Evolutionary conservation across 2,329 filamentous ascomycete species (phyloP), one percentile per base, ranked within the genome.

Genomic region (Purpureocillium takamizusanense): DNA sequence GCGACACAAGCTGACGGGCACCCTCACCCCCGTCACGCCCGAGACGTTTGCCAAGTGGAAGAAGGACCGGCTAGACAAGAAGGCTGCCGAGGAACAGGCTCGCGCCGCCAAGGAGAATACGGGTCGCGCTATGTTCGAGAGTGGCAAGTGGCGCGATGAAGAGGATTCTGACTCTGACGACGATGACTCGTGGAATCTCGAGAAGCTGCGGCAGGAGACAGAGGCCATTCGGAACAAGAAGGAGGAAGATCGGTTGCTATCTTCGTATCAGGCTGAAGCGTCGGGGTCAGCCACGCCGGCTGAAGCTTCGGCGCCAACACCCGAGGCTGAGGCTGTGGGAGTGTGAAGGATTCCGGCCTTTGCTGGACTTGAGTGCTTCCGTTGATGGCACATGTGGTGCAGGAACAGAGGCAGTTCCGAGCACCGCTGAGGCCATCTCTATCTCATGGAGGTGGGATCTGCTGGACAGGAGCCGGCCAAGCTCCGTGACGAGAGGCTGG

Each of bases 11-110:
- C 78, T 98, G 37, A 89, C 83, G 1, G 92, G 90, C 40, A 88
- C 73, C 1, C 72, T 97, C 37, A 98, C 94, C 2, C 94, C 94
- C 5, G 94, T 98, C 45, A 98, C 86, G 1, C 83, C 82, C 3
- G 92, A 98, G 57, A 74, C 79, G 1, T 98, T 98, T 56, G 87
- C 87, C 45, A 92, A 92, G 56, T 98, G 92, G 92, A 98, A 98
- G 74, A 82, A 89, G 66, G 84, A 94, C 38, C 83, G 92, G 33
- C 59, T 97, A 50, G 80, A 88, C 63, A 98, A 98, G 81, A 97
- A 95, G 74, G 83, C 82, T 13, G 92, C 92, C 16, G 92, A 98
- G 54, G 85, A 92, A 49, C 81, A 95, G 64, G 87, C 88, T 35
- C 80, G 83, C 56, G 81, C 83, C 64, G 86, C 88, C 55, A 97